phyloP scores from a whole-genome alignment of 2,329 filamentous ascomycete species.

The Achaetomium macrosporum region DNA sequence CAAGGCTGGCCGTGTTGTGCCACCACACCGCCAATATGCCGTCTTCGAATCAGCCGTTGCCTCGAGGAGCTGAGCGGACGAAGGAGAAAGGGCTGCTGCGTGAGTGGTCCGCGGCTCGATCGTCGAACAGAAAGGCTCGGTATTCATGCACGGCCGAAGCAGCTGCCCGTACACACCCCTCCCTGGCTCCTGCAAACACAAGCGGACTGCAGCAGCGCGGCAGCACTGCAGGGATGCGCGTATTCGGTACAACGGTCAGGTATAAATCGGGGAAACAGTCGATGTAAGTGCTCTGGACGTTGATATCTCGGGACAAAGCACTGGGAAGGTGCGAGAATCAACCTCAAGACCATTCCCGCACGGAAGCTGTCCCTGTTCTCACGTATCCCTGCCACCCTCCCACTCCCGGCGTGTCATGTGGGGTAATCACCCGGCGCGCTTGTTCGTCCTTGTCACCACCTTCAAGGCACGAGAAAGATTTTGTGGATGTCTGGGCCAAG shows the following conservation, averaged over 20 bases:
- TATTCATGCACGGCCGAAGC: conserved; percentile 25
- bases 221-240: conserved; percentile 9
- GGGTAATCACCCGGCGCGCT: conserved; percentile 8
- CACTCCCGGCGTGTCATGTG: conserved; percentile 12
- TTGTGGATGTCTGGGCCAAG: conserved; percentile 22
- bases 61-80: conserved; percentile 12
- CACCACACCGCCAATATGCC: conserved; percentile 23
- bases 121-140: conserved; percentile 20
- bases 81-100: conserved; percentile 5
- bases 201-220: conserved; percentile 13
- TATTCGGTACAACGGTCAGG: neutral
- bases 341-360: neutral
- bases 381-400: conserved; percentile 7
- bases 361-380: neutral
- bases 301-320: neutral
- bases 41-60: conserved; percentile 14
- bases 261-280: neutral
- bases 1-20: conserved; percentile 23
- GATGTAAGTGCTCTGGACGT: neutral
- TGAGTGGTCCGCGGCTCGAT: conserved; percentile 20
- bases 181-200: conserved; percentile 18
- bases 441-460: conserved; percentile 12
- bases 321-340: neutral
- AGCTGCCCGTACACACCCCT: conserved; percentile 9
- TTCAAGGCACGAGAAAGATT: conserved; percentile 5